A percentile compares a stretch with the other conserved stretches of the same genome.
phyloP scores from a whole-genome alignment of 352 stramenopile species.

The Phytophthora lateralis region DNA sequence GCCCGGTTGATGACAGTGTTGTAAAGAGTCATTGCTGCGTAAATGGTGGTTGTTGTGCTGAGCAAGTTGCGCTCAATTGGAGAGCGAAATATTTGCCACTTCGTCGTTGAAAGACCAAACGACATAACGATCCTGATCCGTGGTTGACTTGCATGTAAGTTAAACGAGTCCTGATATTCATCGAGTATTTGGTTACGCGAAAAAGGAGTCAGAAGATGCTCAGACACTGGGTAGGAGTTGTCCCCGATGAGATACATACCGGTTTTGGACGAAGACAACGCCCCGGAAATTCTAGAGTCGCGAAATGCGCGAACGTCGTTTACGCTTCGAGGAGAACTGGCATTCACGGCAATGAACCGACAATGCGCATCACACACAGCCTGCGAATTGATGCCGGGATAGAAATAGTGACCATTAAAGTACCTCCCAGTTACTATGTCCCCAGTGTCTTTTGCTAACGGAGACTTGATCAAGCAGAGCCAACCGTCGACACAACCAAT shows the following conservation, averaged over 20 bases:
- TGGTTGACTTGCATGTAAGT: conserved; percentile 14
- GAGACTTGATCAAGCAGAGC: neutral
- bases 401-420: neutral
- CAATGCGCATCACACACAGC: neutral
- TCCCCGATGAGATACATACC: conserved; percentile 12
- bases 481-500: neutral
- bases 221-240: conserved; percentile 1
- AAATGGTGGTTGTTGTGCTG: neutral
- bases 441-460: neutral
- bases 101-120: conserved; percentile 4
- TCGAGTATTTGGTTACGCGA: conserved; percentile 8
- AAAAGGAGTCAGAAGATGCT: conserved; percentile 4
- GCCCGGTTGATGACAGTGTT: neutral
- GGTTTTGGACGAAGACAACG: neutral
- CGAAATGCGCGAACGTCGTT: conserved; percentile 14
- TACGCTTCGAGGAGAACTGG: conserved; percentile 6
- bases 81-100: neutral
- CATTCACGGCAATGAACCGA: neutral
- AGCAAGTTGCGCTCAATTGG: conserved; percentile 5
- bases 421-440: no score
- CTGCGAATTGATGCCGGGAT: neutral
- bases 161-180: conserved; percentile 11
- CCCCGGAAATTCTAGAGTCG: neutral
- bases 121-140: conserved; percentile 7
- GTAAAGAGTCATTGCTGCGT: conserved; percentile 2